Base-by-base conservation (phyloP, 192 early-diverging fungal species). In the Backusella luteola region DNA sequence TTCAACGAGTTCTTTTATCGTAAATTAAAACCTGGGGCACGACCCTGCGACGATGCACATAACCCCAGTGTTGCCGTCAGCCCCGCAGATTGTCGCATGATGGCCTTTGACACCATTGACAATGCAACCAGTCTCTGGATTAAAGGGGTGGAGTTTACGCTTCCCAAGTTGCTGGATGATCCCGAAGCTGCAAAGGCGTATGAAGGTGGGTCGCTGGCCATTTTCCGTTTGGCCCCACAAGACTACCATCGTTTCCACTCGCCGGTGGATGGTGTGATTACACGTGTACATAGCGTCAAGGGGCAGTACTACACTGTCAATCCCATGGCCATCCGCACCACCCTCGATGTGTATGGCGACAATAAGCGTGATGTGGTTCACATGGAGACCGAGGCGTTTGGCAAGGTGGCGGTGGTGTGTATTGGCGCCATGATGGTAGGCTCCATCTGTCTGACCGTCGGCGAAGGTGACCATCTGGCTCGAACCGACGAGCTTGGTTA, bases 1-100 rank as follows among this genome's bases (percentile, higher is more conserved):
- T 95, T 96, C 76, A 96, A 96, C 81, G 90, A 95, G 79, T 96
- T 96, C 84, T 96, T 95, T 78, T 94, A 93, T 78, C 89, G 94
- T 15, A 91, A 90, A 35, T 84, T 96, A 46, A 95, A 93, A 77
- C 89, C 91, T 5, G 80, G 71, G 17, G 85, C 91, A 1, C 83
- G 94, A 9, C 73, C 75, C 6, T 78, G 85, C 38, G 78, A 76
- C 12, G 81, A 76, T 4, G 83, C 85, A 17, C 78, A 85, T 9
- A 75, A 92, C 46, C 84, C 86, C 7, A 63, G 67, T 4, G 89
- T 93, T 1, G 84, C 86, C 1, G 90, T 94, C 7, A 91, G 89
- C 73, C 85, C 90, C n/a, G 94, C 94, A 1, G 94, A 96, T 79
- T 92, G 88, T 69, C 84, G 94, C 19, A 86, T 91, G 78, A 91